phyloP scores from a whole-genome alignment of 306 rosid genomes.

The Cicer cuneatum region DNA sequence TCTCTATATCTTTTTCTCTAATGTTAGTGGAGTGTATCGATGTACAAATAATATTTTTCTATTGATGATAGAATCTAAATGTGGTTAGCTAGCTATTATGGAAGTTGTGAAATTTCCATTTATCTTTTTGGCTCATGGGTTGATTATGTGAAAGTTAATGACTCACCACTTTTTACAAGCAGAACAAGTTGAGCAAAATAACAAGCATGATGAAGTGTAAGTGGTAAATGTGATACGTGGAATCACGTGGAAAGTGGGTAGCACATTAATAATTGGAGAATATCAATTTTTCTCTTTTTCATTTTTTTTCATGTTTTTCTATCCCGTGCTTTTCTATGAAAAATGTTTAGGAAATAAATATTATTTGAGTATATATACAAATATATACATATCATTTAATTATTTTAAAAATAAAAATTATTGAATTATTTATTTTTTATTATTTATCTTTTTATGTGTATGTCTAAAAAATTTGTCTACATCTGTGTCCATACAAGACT shows the following conservation, averaged over 20 bases:
- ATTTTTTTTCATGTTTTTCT: background rate
- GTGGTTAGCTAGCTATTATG: slow-evolving; percentile 37
- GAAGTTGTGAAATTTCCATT: slow-evolving; percentile 48
- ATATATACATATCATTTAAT: no score
- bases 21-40: no score
- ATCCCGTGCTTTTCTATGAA: background rate
- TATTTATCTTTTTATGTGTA: no score
- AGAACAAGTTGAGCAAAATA: slow-evolving; percentile 38
- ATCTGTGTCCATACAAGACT: no score
- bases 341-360: no score
- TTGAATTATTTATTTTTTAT: no score
- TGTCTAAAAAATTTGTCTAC: no score
- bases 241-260: slow-evolving; percentile 68
- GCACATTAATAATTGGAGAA: slow-evolving; percentile 38
- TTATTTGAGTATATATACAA: no score
- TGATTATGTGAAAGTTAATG: slow-evolving; percentile 56
- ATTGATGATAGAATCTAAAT: background rate
- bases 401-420: no score
- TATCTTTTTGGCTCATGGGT: slow-evolving; percentile 61
- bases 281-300: slow-evolving; percentile 43
- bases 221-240: slow-evolving; percentile 57
- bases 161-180: slow-evolving; percentile 35
- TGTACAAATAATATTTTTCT: no score
- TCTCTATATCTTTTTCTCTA: no score
- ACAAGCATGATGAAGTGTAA: slow-evolving; percentile 46